Evolutionary conservation across 805 yeast genomes (phyloP), one percentile per base, ranked within the genome.

Genomic region (Blastobotrys mokoenaii): DNA sequence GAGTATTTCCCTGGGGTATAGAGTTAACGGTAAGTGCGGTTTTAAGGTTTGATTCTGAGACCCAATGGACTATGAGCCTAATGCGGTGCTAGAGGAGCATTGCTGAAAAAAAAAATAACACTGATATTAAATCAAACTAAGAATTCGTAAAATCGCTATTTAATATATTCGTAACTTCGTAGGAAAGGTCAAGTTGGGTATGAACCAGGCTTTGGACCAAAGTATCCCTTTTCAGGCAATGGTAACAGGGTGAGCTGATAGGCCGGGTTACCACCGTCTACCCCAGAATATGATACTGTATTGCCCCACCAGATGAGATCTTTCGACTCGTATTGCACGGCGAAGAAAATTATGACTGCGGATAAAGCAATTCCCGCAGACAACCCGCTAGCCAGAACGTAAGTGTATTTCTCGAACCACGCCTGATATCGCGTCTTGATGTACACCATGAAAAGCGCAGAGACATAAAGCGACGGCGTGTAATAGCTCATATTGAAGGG

Each of bases 341-440:
- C 60, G 52, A 71, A 69, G 57, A 74, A 73, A 22, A 70, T 65
- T 40, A 72, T 41, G 40, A 74, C 57, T 0, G 75, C 74, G 45
- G 72, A 65, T 48, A 71, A 68, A 1, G 76, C 77, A 14, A 69
- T 68, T 1, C 77, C 79, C 2, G 76, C 73, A 3, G 72, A 68
- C 10, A 73, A 56, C 1, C 73, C 75, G 46, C 73, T 66, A 36
- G 72, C 66, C 44, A 74, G 58, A 12, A 74, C 66, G 52, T 73
- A 74, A 54, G 72, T 72, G 59, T 73, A 74, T 57, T 71, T 71
- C 46, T 71, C 73, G 77, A 77, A 73, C 79, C 78, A 73, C 17
- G 61, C 55, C 11, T 67, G 56, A 51, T 70, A 73, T 45, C 65
- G 58, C 43, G 61, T 60, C 43, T 69, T 68, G 48, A 73, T 56